These are phyloP conservation scores for Xerocomus nothofagi DNA, from an alignment of 1,284 basidiomycete genomes.

Conservation along the genomic window DNA sequence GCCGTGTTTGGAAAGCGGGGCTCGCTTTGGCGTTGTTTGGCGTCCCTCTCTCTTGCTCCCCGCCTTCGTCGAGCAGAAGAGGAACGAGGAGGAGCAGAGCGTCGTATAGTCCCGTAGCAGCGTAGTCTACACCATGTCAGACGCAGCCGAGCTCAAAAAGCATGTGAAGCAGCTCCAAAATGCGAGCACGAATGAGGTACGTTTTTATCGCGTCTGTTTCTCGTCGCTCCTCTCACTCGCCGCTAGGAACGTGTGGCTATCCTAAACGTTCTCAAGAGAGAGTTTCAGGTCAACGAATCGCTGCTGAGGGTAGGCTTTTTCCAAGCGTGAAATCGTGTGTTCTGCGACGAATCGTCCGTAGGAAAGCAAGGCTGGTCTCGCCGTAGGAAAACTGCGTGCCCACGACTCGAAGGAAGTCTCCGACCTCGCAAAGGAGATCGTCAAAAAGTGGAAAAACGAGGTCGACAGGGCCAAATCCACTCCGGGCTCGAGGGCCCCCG, in stretches of 20 bases:
- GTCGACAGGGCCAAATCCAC: conserved; percentile 75
- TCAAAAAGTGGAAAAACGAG: conserved; percentile 87
- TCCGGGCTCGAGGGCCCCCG: conserved; percentile 34
- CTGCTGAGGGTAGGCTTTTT: conserved; percentile 76
- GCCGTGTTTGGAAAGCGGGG: conserved; percentile 16
- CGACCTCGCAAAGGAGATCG: conserved; percentile 89
- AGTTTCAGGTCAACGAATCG: conserved; percentile 82
- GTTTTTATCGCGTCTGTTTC: no score
- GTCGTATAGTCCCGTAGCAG: conserved; percentile 20
- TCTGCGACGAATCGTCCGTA: conserved; percentile 35
- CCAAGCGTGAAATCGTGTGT: conserved; percentile 16
- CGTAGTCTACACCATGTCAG: conserved; percentile 36
- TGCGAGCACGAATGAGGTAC: conserved; percentile 60
- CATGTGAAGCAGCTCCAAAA: conserved; percentile 76
- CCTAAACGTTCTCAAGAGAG: conserved; percentile 73
- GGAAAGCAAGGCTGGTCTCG: conserved; percentile 91
- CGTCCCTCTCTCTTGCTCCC: neutral
- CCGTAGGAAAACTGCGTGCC: conserved; percentile 87
- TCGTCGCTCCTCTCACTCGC: conserved; percentile 17
- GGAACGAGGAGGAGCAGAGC: neutral
- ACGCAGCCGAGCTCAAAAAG: conserved; percentile 67
- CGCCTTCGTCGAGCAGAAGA: neutral
- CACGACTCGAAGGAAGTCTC: conserved; percentile 73
- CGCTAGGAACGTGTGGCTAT: conserved; percentile 77
- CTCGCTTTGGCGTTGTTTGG: conserved; percentile 28